phyloP scores from a whole-genome alignment of 805 yeast species.

The Saturnispora halmiae region DNA sequence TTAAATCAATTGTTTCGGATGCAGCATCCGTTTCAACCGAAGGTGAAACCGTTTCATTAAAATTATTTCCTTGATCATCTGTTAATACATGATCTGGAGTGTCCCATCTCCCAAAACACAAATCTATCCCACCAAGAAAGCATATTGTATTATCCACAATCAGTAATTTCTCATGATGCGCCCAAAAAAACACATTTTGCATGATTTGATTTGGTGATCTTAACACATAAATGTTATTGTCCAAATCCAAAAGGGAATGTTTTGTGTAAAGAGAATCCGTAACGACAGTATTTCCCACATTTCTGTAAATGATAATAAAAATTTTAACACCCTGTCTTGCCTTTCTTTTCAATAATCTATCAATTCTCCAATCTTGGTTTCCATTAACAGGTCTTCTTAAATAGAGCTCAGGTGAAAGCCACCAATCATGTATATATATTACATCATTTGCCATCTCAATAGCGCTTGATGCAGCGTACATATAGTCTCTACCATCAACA shows the following conservation, averaged over 20 bases:
- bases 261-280: slow-evolving; percentile 93
- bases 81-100: slow-evolving; percentile 89
- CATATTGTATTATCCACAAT: slow-evolving; percentile 82
- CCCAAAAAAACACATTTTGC: slow-evolving; percentile 95
- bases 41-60: no score
- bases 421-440: slow-evolving; percentile 95
- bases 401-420: slow-evolving; percentile 92
- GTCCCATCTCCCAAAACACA: slow-evolving; percentile 93
- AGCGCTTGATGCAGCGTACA: slow-evolving; percentile 93
- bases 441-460: slow-evolving; percentile 89
- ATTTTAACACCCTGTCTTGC: slow-evolving; percentile 95
- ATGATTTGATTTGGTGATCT: slow-evolving; percentile 93
- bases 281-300: slow-evolving; percentile 86
- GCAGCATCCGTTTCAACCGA: no score
- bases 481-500: slow-evolving; percentile 86
- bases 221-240: slow-evolving; percentile 79
- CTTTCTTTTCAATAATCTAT: slow-evolving; percentile 74
- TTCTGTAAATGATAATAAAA: slow-evolving; percentile 84
- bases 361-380: slow-evolving; percentile 88
- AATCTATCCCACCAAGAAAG: slow-evolving; percentile 90
- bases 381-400: slow-evolving; percentile 92
- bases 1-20: no score
- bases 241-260: slow-evolving; percentile 78
- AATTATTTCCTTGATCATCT: slow-evolving; percentile 51
- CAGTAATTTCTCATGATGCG: slow-evolving; percentile 92